Base-by-base conservation (phyloP, 1,284 basidiomycete species). In the Papiliotrema nemorosa region DNA sequence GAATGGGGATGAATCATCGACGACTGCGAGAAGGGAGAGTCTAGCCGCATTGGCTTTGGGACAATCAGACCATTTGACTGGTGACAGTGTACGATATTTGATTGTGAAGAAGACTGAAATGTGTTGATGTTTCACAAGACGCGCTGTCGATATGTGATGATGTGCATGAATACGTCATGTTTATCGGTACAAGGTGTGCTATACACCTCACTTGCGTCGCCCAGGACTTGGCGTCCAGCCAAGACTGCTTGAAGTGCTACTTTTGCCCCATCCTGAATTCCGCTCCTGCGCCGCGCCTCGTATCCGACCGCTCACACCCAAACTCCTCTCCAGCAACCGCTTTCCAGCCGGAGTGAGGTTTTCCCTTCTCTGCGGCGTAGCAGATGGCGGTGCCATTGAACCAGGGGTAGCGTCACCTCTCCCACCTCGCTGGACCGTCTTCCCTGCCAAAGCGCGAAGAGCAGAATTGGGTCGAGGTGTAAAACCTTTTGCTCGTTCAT, bases 191-290 rank as follows among this genome's bases (percentile, higher is more conserved):
- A 33, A 33, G 10, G 9, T 33, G 31, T 16, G 10, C 31, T 33
- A n/a, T n/a, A n/a, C n/a, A n/a, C n/a, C n/a, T 58, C 36, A 52
- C 27, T 52, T 45, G 46, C 55, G 49, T 25, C 48, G 52, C 3
- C 29, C 39, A 7, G 87, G 87, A 45, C 86, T 89, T 4, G 88
- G 88, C 40, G 88, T 90, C 88, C 88, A 90, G 63, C 85, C 76
- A 40, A 86, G 79, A 37, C 77, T 78, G 54, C 80, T 81, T 42
- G 86, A 64, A 84, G 57, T 42, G 33, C 33, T 50, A 40, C 26
- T 69, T 77, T 38, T 29, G 35, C 14, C 79, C 86, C 86, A 87
- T 1, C 80, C 78, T 2, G 82, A 77, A 14, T 75, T 73, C 55
- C 75, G 78, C 37, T 82, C 84, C 84, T 85, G 86, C 3, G 79